Evolutionary conservation across 768 basidiomycete genomes (phyloP), one percentile per base, ranked within the genome.

Genomic region (Naganishia kalamii): DNA sequence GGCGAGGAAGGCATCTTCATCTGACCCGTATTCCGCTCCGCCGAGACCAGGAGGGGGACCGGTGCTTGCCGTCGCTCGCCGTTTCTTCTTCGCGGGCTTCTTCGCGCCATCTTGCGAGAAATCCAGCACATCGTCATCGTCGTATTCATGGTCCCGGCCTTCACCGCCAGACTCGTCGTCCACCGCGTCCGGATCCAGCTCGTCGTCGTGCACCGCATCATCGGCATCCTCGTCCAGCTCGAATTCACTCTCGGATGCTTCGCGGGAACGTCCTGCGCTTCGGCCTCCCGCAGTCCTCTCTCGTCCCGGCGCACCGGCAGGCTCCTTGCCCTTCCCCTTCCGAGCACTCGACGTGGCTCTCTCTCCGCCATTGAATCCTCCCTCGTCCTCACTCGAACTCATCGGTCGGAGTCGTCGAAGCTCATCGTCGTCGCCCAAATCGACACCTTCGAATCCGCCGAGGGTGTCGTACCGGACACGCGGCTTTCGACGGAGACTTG

Each of bases 391-490:
- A 27, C 54, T 57, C n/a, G 54, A 57, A 3, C 21, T 37, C 54
- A 57, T 57, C 23, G 54, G 54, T 40, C 54, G 54, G 13, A 57
- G 54, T 41, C 54, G 33, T 23, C 35, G n/a, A 13, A 57, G 54
- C n/a, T 57, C 35, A 23, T 57, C 54, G 13, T 57, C 35, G 23
- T 57, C 54, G 13, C 54, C 54, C 37, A 57, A 41, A 15, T 57
- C 54, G 23, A 57, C 54, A 25, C 54, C 54, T 57, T 57, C 54
- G 19, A 57, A 57, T n/a, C 54, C 40, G 23, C 54, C 54, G 6
- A 57, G 54, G 21, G 54, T 57, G 54, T 57, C 54, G n/a, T 57
- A 57, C 35, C 54, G 54, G 21, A 57, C 54, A 25, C 35, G 54
- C 23, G 54, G 54, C 23, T 25, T 19, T 40, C 40, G 54, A 15